Percentiles rank a stretch among this genome's conserved stretches.
phyloP scores from a whole-genome alignment of 108 stramenopile genomes.

The Pelagomonas calceolata region DNA sequence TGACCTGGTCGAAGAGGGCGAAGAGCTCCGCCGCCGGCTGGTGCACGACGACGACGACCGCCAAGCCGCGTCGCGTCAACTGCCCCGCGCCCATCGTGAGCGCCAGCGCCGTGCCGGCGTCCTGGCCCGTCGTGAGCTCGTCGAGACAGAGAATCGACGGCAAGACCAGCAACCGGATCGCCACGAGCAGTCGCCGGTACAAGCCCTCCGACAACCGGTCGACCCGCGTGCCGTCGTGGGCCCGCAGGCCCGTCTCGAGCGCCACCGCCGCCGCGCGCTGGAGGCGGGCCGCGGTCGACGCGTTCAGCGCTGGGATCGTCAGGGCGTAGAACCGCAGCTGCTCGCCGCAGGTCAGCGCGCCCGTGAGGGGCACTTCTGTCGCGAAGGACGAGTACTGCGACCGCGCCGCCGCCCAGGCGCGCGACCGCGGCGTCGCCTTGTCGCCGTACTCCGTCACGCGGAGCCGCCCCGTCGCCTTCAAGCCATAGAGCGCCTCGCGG shows the following conservation, averaged over 20 bases:
- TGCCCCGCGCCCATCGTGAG: conserved; percentile 30
- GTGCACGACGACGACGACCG: conserved; percentile 18
- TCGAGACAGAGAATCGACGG: conserved; percentile 36
- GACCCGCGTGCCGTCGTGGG: too few relatives aligned
- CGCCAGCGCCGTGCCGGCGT: conserved; percentile 5
- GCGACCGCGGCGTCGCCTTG: too few relatives aligned
- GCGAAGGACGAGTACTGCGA: too few relatives aligned
- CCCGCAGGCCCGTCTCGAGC: too few relatives aligned
- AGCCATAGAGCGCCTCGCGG: conserved; percentile 2
- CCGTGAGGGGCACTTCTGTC: too few relatives aligned
- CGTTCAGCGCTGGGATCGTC: background rate
- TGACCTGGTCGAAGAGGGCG: conserved; percentile 34
- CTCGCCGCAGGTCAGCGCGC: too few relatives aligned
- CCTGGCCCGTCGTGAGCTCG: conserved; percentile 39
- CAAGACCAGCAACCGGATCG: conserved; percentile 13
- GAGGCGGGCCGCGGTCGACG: background rate
- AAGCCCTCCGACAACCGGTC: conserved; percentile 2
- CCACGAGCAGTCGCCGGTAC: conserved; percentile 3
- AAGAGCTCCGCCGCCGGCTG: conserved; percentile 40
- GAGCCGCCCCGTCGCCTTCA: too few relatives aligned
- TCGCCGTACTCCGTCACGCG: too few relatives aligned
- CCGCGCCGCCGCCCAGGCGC: too few relatives aligned
- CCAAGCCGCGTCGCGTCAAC: background rate
- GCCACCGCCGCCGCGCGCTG: too few relatives aligned
- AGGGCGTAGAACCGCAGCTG: too few relatives aligned